A percentile compares a stretch with the other conserved stretches of the same genome.
Conservation (phyloP, 208 protist species). For the Crithidia sp. region DNA sequence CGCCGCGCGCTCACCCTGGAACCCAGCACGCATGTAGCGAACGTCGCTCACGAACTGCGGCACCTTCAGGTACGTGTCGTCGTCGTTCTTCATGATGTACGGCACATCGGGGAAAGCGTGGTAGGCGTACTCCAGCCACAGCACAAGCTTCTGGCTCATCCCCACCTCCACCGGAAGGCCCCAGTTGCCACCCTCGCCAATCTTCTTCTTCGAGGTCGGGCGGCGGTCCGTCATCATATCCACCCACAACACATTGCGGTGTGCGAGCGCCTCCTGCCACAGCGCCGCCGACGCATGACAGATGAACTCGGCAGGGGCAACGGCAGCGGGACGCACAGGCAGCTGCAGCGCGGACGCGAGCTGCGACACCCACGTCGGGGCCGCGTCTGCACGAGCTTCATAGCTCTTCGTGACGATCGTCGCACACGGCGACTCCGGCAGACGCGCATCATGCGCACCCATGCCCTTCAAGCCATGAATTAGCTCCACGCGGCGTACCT, state of each 20-base stretch:
- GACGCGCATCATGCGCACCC: background rate
- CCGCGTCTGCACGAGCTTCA: background rate
- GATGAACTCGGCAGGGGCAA: conserved; percentile 6
- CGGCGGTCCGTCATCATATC: conserved; percentile 40
- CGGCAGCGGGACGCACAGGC: background rate
- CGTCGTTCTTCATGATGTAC: conserved; percentile 55
- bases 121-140: conserved; percentile 51
- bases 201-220: conserved; percentile 27
- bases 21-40: conserved; percentile 4
- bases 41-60: conserved; percentile 58
- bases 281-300: conserved; percentile 31
- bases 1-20: background rate
- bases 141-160: conserved; percentile 48
- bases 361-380: background rate
- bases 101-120: conserved; percentile 34
- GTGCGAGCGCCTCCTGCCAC: conserved; percentile 40
- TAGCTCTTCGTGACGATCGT: background rate
- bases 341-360: background rate
- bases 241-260: conserved; percentile 40
- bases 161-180: conserved; percentile 43
- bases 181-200: conserved; percentile 31
- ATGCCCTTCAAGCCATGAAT: background rate
- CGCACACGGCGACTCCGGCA: background rate
- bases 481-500: conserved; percentile 5
- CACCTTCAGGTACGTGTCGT: conserved; percentile 53